These are phyloP conservation scores for Gossypium raimondii DNA, from an alignment of 345 rosid genomes.

Conservation along the genomic window DNA sequence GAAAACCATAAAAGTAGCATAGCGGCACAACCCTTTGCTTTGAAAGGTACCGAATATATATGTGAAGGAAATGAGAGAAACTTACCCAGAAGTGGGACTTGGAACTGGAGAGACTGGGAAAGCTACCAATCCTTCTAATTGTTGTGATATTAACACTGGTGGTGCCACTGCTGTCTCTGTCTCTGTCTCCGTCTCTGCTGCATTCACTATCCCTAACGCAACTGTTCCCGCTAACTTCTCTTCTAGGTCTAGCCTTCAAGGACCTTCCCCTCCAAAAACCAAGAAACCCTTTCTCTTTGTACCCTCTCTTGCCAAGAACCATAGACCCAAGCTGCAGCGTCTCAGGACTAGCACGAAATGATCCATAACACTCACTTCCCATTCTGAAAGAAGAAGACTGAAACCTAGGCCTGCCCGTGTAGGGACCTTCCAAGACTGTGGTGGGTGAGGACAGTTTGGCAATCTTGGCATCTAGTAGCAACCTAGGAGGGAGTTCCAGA, in stretches of 20 bases:
- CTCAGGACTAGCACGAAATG: constrained; percentile 36
- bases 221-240: constrained; percentile 45
- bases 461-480: constrained; percentile 36
- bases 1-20: neutral
- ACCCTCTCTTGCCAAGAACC: constrained; percentile 24
- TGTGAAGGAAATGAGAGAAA: constrained; percentile 3
- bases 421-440: constrained; percentile 42
- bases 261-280: constrained; percentile 44
- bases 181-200: constrained; percentile 22
- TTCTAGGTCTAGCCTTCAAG: constrained; percentile 39
- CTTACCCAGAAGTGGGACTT: constrained; percentile 73
- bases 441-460: constrained; percentile 46
- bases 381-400: constrained; percentile 39
- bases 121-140: constrained; percentile 44
- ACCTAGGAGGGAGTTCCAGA: constrained; percentile 65
- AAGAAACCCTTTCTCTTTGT: constrained; percentile 33
- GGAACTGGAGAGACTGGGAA: constrained; percentile 27
- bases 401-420: constrained; percentile 17
- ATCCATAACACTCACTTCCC: constrained; percentile 34
- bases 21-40: neutral
- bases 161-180: constrained; percentile 16
- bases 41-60: neutral
- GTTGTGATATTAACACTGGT: constrained; percentile 31
- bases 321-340: constrained; percentile 17
- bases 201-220: constrained; percentile 41